Percentiles rank a stretch among this genome's conserved stretches.
Evolutionary conservation across 2,329 filamentous ascomycete species (phyloP).

Genomic region (Diaporthe australafricana): DNA sequence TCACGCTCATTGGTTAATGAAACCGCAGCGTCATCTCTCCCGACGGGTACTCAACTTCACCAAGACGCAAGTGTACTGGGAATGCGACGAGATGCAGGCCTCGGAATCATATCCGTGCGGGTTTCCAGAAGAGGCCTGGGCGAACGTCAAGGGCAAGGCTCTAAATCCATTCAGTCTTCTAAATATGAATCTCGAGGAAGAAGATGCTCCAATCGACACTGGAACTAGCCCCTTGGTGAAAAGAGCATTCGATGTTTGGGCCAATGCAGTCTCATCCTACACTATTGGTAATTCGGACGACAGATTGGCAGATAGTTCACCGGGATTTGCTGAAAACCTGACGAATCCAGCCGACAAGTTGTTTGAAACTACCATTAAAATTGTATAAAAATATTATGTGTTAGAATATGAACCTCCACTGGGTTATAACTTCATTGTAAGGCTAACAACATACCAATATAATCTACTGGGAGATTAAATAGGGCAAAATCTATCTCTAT

Average conservation of each 20-base stretch:
- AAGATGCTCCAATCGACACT: background rate
- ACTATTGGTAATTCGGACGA: background rate
- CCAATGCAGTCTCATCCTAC: constrained; percentile 6
- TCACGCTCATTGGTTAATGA: background rate
- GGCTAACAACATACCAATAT: no score
- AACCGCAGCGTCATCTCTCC: background rate
- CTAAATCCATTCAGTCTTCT: constrained; percentile 6
- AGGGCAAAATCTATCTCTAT: no score
- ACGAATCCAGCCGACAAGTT: constrained; percentile 12
- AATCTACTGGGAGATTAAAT: no score
- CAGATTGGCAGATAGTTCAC: background rate
- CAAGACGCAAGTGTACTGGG: constrained; percentile 4
- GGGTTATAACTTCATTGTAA: no score
- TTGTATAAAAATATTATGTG: no score
- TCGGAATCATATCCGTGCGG: constrained; percentile 5
- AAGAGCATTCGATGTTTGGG: background rate
- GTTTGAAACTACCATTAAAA: no score
- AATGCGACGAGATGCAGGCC: constrained; percentile 14
- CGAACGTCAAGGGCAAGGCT: background rate
- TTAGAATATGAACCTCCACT: no score
- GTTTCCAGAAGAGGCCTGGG: background rate
- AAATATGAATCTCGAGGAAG: background rate
- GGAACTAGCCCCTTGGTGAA: background rate
- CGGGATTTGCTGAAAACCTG: background rate
- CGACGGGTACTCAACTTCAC: background rate